These are phyloP conservation scores for Aleurites moluccanus DNA, from an alignment of 441 rosid species.

Conservation along the genomic window DNA sequence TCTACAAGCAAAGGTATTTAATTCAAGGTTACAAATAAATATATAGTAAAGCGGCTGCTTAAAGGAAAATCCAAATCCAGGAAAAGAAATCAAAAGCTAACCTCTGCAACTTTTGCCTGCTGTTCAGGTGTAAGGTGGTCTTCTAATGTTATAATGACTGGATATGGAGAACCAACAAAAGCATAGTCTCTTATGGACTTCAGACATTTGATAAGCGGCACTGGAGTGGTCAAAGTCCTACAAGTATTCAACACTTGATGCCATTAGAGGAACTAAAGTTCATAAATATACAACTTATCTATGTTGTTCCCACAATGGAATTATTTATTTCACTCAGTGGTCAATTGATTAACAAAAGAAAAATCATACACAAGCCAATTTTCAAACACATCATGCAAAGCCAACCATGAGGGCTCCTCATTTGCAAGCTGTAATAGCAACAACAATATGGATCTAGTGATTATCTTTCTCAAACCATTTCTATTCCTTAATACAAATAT, in stretches of 20 bases:
- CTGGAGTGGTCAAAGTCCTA: slow-evolving; percentile 92
- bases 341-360: background rate
- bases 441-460: background rate
- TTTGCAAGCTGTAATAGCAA: background rate
- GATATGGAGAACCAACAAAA: slow-evolving; percentile 71
- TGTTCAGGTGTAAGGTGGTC: slow-evolving; percentile 81
- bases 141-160: slow-evolving; percentile 90
- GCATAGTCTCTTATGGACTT: slow-evolving; percentile 73
- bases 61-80: background rate
- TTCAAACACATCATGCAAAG: background rate
- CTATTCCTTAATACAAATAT: background rate
- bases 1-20: slow-evolving; percentile 40
- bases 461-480: background rate
- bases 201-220: slow-evolving; percentile 70
- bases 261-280: background rate
- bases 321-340: background rate
- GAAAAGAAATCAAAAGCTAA: slow-evolving; percentile 24
- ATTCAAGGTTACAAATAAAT: slow-evolving; percentile 1
- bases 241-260: slow-evolving; percentile 3
- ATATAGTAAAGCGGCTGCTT: background rate
- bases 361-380: background rate
- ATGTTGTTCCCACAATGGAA: background rate
- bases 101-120: slow-evolving; percentile 90
- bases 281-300: background rate
- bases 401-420: background rate